These are phyloP conservation scores for Amylostereum areolatum DNA, from an alignment of 1,284 basidiomycete genomes.

Conservation along the genomic window DNA sequence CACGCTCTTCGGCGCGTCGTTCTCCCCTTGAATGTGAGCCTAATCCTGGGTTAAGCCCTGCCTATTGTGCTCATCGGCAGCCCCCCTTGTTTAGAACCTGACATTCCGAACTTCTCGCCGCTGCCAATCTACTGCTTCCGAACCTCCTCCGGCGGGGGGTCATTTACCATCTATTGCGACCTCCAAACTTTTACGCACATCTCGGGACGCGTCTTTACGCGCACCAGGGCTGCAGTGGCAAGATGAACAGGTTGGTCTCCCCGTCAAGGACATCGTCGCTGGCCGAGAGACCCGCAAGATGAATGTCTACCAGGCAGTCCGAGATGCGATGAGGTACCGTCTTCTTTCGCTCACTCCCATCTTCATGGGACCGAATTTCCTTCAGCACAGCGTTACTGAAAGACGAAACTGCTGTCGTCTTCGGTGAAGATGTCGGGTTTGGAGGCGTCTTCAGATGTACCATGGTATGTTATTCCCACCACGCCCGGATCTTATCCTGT, in stretches of 20 bases:
- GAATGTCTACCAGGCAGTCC: slow-evolving; percentile 87
- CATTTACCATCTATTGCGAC: slow-evolving; percentile 64
- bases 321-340: slow-evolving; percentile 76
- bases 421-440: slow-evolving; percentile 92
- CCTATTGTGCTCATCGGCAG: neutral
- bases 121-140: slow-evolving; percentile 42
- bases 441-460: slow-evolving; percentile 91
- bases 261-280: slow-evolving; percentile 47
- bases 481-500: neutral
- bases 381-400: slow-evolving; percentile 73
- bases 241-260: slow-evolving; percentile 47
- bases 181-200: slow-evolving; percentile 54
- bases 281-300: slow-evolving; percentile 85
- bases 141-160: slow-evolving; percentile 69
- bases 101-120: slow-evolving; percentile 25
- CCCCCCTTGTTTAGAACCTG: neutral
- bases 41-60: too few species aligned
- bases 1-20: neutral
- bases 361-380: slow-evolving; percentile 4
- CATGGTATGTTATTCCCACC: slow-evolving; percentile 43
- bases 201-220: slow-evolving; percentile 63
- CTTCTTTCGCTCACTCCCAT: slow-evolving; percentile 1
- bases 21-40: too few species aligned
- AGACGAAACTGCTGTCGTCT: slow-evolving; percentile 84
- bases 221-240: slow-evolving; percentile 68